Base-by-base conservation (phyloP, 352 stramenopile genomes). In the Phytophthora pini region DNA sequence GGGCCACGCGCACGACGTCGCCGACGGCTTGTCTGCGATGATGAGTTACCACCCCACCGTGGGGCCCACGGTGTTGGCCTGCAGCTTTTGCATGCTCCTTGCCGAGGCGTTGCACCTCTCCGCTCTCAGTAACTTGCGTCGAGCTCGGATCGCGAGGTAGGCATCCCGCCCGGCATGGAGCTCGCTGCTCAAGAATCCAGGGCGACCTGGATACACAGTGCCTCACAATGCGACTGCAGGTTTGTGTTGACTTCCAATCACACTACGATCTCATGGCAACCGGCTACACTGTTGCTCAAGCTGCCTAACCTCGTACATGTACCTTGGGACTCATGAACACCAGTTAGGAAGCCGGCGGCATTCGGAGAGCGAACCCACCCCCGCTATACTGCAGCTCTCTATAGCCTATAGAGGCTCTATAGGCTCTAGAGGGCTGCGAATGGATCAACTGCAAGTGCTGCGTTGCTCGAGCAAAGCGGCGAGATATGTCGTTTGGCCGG, bases 231-330 rank as follows among this genome's bases (percentile, higher is more conserved):
- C 51, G 36, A 58, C 38, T 17, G 50, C 13, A 26, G 36, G 7
- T 24, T 56, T n/a, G 34, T 45, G 50, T 31, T 58, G 51, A 47
- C 13, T 34, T 58, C 24, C 38, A 46, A 59, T 59, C 52, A 4
- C 52, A 15, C 27, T 48, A 27, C 36, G 38, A 58, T 49, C 8
- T 17, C 27, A 20, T 47, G 6, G 13, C 39, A 13, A 49, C 52
- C 39, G 26, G 52, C 52, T 50, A 36, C 31, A 13, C 31, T 36
- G 31, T 9, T 13, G 31, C 31, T 36, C 31, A 36, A 36, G 8
- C 31, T 36, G 10, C 31, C 31, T 36, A 13, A 13, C 31, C 31
- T 36, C 8, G 31, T 36, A 36, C 8, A 36, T 13, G 31, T 4
- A 4, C 31, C 3, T 12, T 6, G 27, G 11, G 8, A 11, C 8